A percentile compares a stretch with the other conserved stretches of the same genome.
Evolutionary conservation across 2,329 filamentous ascomycete species (phyloP).

Genomic region (Sclerotinia borealis): DNA sequence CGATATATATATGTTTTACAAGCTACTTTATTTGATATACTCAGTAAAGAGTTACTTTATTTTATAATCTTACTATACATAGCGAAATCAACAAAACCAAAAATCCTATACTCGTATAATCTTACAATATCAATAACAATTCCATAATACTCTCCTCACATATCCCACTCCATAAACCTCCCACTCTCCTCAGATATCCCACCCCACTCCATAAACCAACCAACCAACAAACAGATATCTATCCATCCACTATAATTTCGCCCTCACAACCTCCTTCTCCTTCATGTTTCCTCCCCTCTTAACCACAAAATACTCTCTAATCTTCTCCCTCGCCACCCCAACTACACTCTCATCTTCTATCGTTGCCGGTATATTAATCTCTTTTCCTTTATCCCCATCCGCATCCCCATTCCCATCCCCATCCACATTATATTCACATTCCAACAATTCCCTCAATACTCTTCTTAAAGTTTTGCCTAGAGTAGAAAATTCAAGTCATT

Average conservation of each 20-base stretch:
- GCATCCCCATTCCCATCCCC: slow-evolving; percentile 66
- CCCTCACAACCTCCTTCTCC: slow-evolving; percentile 32
- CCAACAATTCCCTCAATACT: slow-evolving; percentile 75
- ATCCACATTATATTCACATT: slow-evolving; percentile 77
- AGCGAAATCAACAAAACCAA: no score
- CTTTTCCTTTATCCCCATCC: slow-evolving; percentile 62
- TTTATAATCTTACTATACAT: no score
- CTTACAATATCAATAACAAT: no score
- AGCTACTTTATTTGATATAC: no score
- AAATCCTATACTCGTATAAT: no score
- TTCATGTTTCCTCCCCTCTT: slow-evolving; percentile 25
- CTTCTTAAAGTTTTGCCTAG: slow-evolving; percentile 86
- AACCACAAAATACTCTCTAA: slow-evolving; percentile 68
- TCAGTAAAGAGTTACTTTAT: no score
- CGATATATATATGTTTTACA: no score
- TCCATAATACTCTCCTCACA: no score
- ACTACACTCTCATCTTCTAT: slow-evolving; percentile 77
- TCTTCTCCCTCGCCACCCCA: slow-evolving; percentile 62
- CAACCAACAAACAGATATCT: no score
- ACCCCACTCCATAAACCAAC: no score
- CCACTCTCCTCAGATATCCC: no score
- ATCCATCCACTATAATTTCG: slow-evolving; percentile 41
- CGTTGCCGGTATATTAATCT: slow-evolving; percentile 73
- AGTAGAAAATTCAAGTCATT: neutral
- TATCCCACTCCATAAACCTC: no score